These are phyloP conservation scores for Colletotrichum sp. DNA, from an alignment of 2,329 filamentous ascomycete genomes.

Conservation along the genomic window DNA sequence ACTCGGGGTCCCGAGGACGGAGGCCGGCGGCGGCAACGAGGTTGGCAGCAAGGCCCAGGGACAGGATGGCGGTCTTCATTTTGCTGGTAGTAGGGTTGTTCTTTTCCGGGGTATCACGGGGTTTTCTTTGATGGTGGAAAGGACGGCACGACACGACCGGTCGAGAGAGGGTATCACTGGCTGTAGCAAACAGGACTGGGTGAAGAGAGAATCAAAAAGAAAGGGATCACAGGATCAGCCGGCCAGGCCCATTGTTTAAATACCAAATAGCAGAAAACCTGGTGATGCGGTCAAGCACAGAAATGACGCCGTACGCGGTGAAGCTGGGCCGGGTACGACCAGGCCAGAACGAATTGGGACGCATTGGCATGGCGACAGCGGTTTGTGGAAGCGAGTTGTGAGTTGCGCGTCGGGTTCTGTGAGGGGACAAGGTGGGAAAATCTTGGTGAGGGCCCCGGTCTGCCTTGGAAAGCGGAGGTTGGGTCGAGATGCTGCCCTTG, in stretches of 20 bases:
- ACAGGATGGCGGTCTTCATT: slow-evolving; percentile 6
- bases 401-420: neutral
- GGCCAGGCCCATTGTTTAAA: neutral
- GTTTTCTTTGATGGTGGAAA: neutral
- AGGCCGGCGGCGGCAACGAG: slow-evolving; percentile 2
- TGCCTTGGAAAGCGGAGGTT: slow-evolving; percentile 18
- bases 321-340: slow-evolving; percentile 11
- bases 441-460: slow-evolving; percentile 15
- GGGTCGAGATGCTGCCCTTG: slow-evolving; percentile 12
- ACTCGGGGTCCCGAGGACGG: slow-evolving; percentile 3
- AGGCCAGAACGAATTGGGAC: slow-evolving; percentile 12
- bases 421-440: slow-evolving; percentile 1
- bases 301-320: slow-evolving; percentile 17
- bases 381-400: slow-evolving; percentile 5
- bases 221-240: neutral
- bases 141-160: neutral
- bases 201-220: neutral
- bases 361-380: neutral
- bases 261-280: neutral
- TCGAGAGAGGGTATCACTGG: slow-evolving; percentile 3
- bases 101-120: neutral
- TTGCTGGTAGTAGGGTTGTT: neutral
- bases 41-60: slow-evolving; percentile 10
- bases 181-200: neutral
- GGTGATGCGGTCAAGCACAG: slow-evolving; percentile 10